phyloP scores from a whole-genome alignment of 441 rosid species.

The Metrosideros polymorpha region DNA sequence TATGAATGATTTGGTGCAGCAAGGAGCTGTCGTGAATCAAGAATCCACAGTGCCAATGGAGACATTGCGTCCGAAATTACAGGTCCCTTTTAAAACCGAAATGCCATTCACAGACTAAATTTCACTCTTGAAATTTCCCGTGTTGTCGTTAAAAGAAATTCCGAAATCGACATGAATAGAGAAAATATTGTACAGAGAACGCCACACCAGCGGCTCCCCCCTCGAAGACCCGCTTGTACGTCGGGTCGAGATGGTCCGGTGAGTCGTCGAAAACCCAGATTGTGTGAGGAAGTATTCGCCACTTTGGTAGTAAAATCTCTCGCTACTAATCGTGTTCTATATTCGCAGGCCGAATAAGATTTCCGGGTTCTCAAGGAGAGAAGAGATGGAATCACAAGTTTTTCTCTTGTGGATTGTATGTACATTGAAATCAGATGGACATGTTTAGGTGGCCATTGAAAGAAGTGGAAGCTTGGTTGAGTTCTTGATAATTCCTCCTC shows the following conservation, averaged over 20 bases:
- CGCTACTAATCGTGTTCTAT: not conserved
- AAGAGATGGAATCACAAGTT: not conserved
- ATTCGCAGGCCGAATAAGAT: not conserved
- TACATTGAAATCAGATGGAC: not conserved
- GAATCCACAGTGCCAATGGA: slow-evolving; percentile 40
- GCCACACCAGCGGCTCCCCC: slow-evolving; percentile 59
- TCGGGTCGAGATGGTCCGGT: slow-evolving; percentile 34
- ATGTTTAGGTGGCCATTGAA: not conserved
- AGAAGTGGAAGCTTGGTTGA: not conserved
- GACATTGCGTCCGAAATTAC: slow-evolving; percentile 52
- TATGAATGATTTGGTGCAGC: slow-evolving; percentile 26
- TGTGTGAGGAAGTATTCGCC: not conserved
- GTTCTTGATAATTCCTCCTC: not conserved
- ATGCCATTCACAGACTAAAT: not conserved
- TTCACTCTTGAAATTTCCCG: not conserved
- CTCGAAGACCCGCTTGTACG: slow-evolving; percentile 57
- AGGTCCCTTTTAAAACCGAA: slow-evolving; percentile 18
- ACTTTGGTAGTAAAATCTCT: not conserved
- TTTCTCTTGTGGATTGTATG: not conserved
- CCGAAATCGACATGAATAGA: not conserved
- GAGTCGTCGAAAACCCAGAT: not conserved
- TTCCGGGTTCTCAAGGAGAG: not conserved
- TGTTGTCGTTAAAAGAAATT: not conserved
- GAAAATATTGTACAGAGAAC: slow-evolving; percentile 33
- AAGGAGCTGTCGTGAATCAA: slow-evolving; percentile 46